Base-by-base conservation (phyloP, 208 protist genomes). In the Leishmania aethiopica region DNA sequence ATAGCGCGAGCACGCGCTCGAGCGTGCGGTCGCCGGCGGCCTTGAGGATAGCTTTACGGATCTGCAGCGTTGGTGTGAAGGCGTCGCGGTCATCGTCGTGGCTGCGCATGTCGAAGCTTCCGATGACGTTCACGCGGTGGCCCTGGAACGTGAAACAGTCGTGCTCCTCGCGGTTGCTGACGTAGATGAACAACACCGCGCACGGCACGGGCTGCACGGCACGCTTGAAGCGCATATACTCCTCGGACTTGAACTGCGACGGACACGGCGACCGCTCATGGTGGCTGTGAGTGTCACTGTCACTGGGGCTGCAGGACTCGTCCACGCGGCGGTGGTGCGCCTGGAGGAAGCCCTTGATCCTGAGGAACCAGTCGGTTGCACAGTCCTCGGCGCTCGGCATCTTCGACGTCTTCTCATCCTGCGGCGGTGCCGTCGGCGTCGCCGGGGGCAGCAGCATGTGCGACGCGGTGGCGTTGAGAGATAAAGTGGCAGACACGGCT, bases 21-120 rank as follows among this genome's bases (percentile, higher is more conserved):
- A 95, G 77, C 1, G 92, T 95, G 35, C 92, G 88, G 71, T 95
- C 92, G 10, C 92, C 92, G 1, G 92, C 92, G 10, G 92, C 92
- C 80, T 95, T 95, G 40, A 95, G 80, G 47, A 95, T 92, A 0
- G 86, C 86, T 64, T 93, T 92, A 45, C 87, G 89, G 17, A 87
- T 75, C 76, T 93, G 86, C 35, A 95, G 81, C 40, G 85, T 86
- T 5, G 90, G 88, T 2, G 89, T 76, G 37, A 77, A 67, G 73
- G 90, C 85, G 77, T 90, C 83, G 37, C 22, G 37, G 64, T 82
- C 71, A 17, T 75, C 71, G 47, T 57, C 47, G 47, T 57, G 13
- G 13, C 45, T 75, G 45, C 71, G 71, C 75, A 69, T 85, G 75
- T 64, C 88, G 74, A 95, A 91, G 84, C 88, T 92, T 35, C 92